Conservation (phyloP, 176 grass and related monocot species). For the Echinochloa phyllopogon region DNA sequence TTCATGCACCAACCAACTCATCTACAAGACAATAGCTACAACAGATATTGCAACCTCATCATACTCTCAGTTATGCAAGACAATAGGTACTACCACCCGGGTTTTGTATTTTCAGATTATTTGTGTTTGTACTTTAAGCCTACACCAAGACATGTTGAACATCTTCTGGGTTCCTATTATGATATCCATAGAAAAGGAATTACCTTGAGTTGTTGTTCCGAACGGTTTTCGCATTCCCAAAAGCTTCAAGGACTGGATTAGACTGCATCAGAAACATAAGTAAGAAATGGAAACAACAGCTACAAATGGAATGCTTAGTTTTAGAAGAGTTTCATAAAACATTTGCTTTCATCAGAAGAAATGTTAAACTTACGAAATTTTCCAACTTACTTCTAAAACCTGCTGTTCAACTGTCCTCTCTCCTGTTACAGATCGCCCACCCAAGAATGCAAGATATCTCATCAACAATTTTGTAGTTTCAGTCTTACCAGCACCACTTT, state of each 20-base stretch:
- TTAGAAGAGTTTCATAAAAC: slow-evolving; percentile 16
- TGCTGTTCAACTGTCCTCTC: slow-evolving; percentile 96
- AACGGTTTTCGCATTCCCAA: slow-evolving; percentile 99
- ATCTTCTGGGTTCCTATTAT: slow-evolving; percentile 32
- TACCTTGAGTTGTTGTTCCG: slow-evolving; percentile 99
- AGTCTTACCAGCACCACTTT: slow-evolving; percentile 99
- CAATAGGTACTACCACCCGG: not conserved
- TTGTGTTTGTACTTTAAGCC: slow-evolving; percentile 22
- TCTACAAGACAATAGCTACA: not conserved
- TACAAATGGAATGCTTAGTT: slow-evolving; percentile 28
- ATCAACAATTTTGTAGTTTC: slow-evolving; percentile 95
- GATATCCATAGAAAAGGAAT: slow-evolving; percentile 35
- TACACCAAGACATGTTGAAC: slow-evolving; percentile 30
- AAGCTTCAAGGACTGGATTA: slow-evolving; percentile 99
- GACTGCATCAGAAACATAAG: slow-evolving; percentile 64
- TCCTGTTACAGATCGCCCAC: slow-evolving; percentile 81
- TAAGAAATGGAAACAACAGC: slow-evolving; percentile 19
- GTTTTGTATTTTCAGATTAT: slow-evolving; percentile 26
- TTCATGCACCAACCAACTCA: slow-evolving; percentile 9
- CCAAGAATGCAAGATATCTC: slow-evolving; percentile 95
- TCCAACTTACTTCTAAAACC: slow-evolving; percentile 87
- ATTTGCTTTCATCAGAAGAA: slow-evolving; percentile 32
- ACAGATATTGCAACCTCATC: slow-evolving; percentile 17
- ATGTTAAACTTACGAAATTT: not conserved
- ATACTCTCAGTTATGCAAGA: slow-evolving; percentile 17